Evolutionary conservation across 768 basidiomycete genomes (phyloP), one percentile per base, ranked within the genome.

Genomic region (Amanita polypyramis): DNA sequence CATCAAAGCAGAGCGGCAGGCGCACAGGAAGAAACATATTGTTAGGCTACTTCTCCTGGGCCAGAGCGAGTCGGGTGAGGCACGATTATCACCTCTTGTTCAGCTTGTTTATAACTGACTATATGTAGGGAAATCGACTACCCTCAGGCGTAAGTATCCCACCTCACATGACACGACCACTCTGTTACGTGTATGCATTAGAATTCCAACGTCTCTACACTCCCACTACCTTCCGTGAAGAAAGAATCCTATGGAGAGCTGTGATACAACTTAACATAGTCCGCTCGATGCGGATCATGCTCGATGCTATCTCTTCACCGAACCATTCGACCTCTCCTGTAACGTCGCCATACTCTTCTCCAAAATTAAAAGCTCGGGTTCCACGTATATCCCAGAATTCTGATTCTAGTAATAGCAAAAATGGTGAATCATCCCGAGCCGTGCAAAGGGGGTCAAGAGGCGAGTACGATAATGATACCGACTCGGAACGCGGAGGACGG

Each of bases 211-310:
- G 73, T 27, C 62, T 89, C 3, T 89, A 89, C 59, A 77, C 76
- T 0, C 86, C 87, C 1, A 79, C 72, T 14, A 80, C 82, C 0
- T 89, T 88, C 58, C 78, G 77, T 15, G 75, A 79, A 47, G 88
- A 91, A 55, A 78, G 83, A 19, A 72, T 85, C 12, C 73, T 83
- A n/a, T 91, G 87, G 87, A 77, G 87, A 12, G 77, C 82, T 0
- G 77, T 91, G 39, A 86, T 91, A 49, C 88, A 89, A 56, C 75
- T 89, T 55, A 89, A 89, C 60, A 71, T 91, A 52, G 79, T 87
- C 29, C 81, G 84, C 42, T 87, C 85, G 10, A 68, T 89, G 45
- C 82, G 82, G 45, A 74, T 74, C 23, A 86, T 90, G 48, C 73
- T 89, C 46, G 82, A 85, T 37, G 68, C 80, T 9, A 60, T 66